Base-by-base conservation (phyloP, 768 basidiomycete species). In the Amanita rimosa region DNA sequence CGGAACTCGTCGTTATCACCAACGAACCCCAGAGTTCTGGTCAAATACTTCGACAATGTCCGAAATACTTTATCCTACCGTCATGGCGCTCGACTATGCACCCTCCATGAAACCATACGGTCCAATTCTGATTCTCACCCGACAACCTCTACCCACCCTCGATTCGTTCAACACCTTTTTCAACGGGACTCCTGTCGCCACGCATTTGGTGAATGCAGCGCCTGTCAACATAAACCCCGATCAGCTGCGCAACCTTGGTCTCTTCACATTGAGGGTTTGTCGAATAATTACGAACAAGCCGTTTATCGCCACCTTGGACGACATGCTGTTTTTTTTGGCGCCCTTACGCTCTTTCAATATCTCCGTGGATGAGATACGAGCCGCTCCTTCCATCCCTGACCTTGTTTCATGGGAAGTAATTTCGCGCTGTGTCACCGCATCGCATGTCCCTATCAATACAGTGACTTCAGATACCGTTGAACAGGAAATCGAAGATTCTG, bases 1-100 rank as follows among this genome's bases (percentile, higher is more conserved):
- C 36, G 78, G 79, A 8, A 73, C 74, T 10, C 71, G 74, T 34
- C 64, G 67, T 44, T 85, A 89, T 64, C 60, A 64, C 10, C 71
- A 75, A 52, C 83, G 76, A 60, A 62, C 59, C 40, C 77, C 87
- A n/a, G 63, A 69, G 34, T 86, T 91, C 58, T 90, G 89, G 89
- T 53, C 53, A 10, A 74, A 76, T 54, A 60, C 67, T 14, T 55
- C 55, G 16, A 50, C 56, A 44, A 55, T 58, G 50, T 52, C 58
- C n/a, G 45, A 53, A 27, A 52, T 55, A 21, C 69, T 84, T n/a
- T 83, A 78, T 58, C 81, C 84, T 2, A 71, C 72, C 6, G 61
- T 85, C 27, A 64, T 88, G 35, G 59, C 68, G 44, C 60, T 71
- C 3, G 59, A 63, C 9, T 60, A 61, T 9, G 54, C 63, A 16